Evolutionary conservation across 164 flowering plant species (phyloP), one percentile per base, ranked within the genome.

Genomic region (Cinnamomum chago): DNA sequence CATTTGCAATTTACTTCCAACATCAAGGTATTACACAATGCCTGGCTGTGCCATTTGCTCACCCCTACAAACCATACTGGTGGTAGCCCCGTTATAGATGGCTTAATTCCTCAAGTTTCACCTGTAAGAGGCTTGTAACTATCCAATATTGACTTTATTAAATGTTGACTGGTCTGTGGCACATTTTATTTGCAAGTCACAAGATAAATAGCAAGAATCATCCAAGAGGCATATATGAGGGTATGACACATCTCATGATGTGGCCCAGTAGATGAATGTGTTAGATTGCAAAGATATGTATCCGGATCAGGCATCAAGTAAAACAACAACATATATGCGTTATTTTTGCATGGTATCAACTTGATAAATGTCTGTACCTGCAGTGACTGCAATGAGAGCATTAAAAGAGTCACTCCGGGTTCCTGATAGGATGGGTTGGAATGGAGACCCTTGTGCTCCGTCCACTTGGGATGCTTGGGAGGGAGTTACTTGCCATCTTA

Each of bases 391-490:
- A 17, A 92, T 96, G 98, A 84, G 82, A 78, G 93, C 95, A 68
- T 74, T 96, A 81, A 96, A 92, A 76, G 89, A 88, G 68, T 88
- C 99, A 1, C 89, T 96, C 18, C 86, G 84, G n/a, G 79, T 96
- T 73, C 98, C 98, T 33, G 97, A 85, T 69, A 86, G 99, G 84
- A 96, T 96, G 99, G 99, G 99, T 70, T 96, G 99, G 99, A 96
- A 96, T 82, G 99, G 99, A 47, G 99, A 96, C 82, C 99, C 99
- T 18, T 96, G 99, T 85, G 95, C 98, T 40, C 99, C 99, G 74
- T 84, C 94, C 28, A 80, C 70, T 69, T 96, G 98, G 99, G 98
- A 96, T 88, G 97, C 98, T 76, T 96, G 99, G 99, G 99, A 96
- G 76, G 99, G 99, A 71, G 93, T 96, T 85, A 90, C 97, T 47